phyloP scores from a whole-genome alignment of 345 rosid species.

The Dimocarpus longan region DNA sequence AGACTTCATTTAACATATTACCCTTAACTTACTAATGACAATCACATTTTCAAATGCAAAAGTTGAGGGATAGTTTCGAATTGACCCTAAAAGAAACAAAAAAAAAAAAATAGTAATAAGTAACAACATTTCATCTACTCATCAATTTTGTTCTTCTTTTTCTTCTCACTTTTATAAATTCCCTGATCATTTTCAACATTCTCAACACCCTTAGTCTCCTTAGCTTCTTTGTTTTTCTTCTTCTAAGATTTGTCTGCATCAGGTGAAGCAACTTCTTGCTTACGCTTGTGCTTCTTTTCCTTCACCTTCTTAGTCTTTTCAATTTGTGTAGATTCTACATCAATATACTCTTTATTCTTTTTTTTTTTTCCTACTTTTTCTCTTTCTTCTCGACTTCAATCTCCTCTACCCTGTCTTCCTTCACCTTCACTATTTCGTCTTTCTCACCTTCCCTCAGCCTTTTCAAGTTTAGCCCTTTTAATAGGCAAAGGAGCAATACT shows the following conservation, averaged over 20 bases:
- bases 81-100: not conserved
- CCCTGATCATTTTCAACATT: constrained; percentile 41
- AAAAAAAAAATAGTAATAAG: not conserved
- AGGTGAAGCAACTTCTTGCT: constrained; percentile 33
- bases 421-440: constrained; percentile 41
- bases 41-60: too few relatives aligned
- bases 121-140: constrained; percentile 8
- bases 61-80: too few relatives aligned
- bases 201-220: constrained; percentile 35
- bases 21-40: too few relatives aligned
- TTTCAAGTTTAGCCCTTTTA: constrained; percentile 59
- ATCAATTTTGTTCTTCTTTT: constrained; percentile 54
- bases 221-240: constrained; percentile 62
- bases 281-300: constrained; percentile 45
- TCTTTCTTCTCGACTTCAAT: constrained; percentile 42
- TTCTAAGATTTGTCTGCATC: constrained; percentile 53
- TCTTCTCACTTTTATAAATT: constrained; percentile 62
- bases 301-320: constrained; percentile 49
- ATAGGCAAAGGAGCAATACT: constrained; percentile 45
- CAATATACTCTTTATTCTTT: constrained; percentile 49
- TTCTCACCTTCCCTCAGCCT: constrained; percentile 25
- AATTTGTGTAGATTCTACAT: constrained; percentile 25
- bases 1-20: too few relatives aligned
- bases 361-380: constrained; percentile 59
- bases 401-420: constrained; percentile 30